Evolutionary conservation across 2,329 filamentous ascomycete species (phyloP).

Genomic region (Colletotrichum camelliae): DNA sequence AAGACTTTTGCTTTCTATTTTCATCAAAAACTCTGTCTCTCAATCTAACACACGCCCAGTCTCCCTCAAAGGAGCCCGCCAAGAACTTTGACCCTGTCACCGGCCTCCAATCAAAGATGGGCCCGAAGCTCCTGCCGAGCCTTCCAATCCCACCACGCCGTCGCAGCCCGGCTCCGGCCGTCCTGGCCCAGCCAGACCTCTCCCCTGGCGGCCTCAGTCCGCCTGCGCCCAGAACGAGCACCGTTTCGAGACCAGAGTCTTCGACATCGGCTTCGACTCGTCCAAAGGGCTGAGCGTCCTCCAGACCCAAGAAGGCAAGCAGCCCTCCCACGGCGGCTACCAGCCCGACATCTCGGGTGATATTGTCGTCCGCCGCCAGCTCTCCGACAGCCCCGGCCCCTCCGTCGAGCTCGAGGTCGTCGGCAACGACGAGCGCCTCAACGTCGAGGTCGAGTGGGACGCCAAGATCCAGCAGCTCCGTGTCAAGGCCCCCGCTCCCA

Average conservation of each 20-base stretch:
- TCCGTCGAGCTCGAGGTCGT: conserved; percentile 48
- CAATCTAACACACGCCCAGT: neutral
- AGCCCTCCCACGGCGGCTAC: conserved; percentile 24
- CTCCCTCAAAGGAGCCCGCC: conserved; percentile 4
- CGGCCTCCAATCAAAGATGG: conserved; percentile 12
- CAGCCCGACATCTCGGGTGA: conserved; percentile 48
- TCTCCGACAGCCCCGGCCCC: conserved; percentile 35
- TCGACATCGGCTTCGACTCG: conserved; percentile 38
- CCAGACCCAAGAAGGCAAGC: conserved; percentile 36
- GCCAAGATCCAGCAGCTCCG: conserved; percentile 40
- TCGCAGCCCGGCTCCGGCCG: neutral
- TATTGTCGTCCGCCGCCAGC: conserved; percentile 46
- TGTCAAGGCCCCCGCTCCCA: conserved; percentile 41
- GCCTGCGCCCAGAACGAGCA: conserved; percentile 24
- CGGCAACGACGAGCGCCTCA: conserved; percentile 49
- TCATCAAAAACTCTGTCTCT: neutral
- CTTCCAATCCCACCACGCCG: neutral
- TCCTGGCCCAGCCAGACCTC: neutral
- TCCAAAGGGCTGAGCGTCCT: conserved; percentile 42
- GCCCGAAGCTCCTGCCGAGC: neutral
- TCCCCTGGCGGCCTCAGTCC: conserved; percentile 7
- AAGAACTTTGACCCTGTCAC: conserved; percentile 11
- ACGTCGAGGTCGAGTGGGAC: conserved; percentile 37
- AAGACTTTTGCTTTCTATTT: neutral
- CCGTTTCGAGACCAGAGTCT: conserved; percentile 28